phyloP scores from a whole-genome alignment of 2,329 filamentous ascomycete genomes.

The Talaromyces sp. region DNA sequence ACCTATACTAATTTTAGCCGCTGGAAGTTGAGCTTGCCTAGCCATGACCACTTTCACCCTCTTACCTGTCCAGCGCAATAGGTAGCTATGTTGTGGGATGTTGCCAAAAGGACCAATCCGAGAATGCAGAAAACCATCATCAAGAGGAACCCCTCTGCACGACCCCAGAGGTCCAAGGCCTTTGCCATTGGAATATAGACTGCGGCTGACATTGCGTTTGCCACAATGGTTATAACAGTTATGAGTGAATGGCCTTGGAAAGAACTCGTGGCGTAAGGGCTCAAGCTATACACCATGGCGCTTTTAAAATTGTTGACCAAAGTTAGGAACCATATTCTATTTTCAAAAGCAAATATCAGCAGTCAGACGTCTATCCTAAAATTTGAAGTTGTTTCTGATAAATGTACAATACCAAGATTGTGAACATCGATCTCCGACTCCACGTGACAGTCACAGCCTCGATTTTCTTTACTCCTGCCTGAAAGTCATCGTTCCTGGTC shows the following conservation, averaged over 20 bases:
- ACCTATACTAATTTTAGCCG: slow-evolving; percentile 8
- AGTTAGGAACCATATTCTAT: slow-evolving; percentile 26
- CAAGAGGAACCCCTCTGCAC: slow-evolving; percentile 51
- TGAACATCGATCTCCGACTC: slow-evolving; percentile 34
- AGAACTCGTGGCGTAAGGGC: slow-evolving; percentile 44
- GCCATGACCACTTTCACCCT: slow-evolving; percentile 50
- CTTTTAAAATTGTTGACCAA: slow-evolving; percentile 25
- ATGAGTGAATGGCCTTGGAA: slow-evolving; percentile 50
- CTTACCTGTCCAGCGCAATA: slow-evolving; percentile 60
- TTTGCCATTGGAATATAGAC: slow-evolving; percentile 57
- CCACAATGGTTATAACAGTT: slow-evolving; percentile 48
- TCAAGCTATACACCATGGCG: slow-evolving; percentile 31
- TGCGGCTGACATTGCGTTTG: slow-evolving; percentile 51
- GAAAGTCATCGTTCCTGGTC: not conserved
- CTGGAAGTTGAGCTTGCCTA: slow-evolving; percentile 41
- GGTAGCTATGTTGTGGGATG: slow-evolving; percentile 52
- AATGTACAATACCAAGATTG: slow-evolving; percentile 43
- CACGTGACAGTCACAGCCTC: slow-evolving; percentile 25
- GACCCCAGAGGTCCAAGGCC: slow-evolving; percentile 57
- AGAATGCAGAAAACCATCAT: slow-evolving; percentile 42
- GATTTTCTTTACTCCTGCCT: slow-evolving; percentile 21
- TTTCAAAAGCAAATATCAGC: not conserved
- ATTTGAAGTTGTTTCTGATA: not conserved
- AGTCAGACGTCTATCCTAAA: not conserved
- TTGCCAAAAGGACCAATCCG: slow-evolving; percentile 56